Percentiles rank a stretch among this genome's conserved stretches.
Conservation (phyloP, 148 eudicot genomes). For the Vaccinium darrowii region DNA sequence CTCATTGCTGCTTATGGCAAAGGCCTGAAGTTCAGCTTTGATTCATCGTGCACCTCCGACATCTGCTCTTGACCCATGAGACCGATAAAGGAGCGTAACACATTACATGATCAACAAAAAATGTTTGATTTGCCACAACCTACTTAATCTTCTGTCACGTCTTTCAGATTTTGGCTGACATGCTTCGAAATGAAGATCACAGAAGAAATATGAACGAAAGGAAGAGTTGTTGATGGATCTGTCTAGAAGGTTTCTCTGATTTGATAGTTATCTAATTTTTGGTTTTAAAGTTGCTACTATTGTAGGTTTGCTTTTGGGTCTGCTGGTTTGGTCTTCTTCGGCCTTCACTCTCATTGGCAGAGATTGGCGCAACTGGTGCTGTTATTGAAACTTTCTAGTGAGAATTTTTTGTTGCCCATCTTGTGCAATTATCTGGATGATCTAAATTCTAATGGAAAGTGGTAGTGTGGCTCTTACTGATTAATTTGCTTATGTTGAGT, state of each 20-base stretch:
- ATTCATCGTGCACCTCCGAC: conserved; percentile 21
- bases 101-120: background rate
- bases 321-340: background rate
- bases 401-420: background rate
- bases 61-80: background rate
- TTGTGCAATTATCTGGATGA: background rate
- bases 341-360: background rate
- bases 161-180: background rate
- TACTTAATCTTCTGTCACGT: background rate
- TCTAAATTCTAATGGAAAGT: background rate
- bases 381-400: background rate
- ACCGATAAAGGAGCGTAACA: background rate
- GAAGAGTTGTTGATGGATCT: background rate
- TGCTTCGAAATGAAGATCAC: background rate
- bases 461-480: background rate
- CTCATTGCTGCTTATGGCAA: conserved; percentile 85
- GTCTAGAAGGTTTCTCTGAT: background rate
- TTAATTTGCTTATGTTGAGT: background rate
- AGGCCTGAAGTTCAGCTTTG: conserved; percentile 38
- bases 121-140: background rate
- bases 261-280: background rate
- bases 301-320: background rate
- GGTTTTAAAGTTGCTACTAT: too few relatives aligned
- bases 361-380: background rate
- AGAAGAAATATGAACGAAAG: background rate